Conservation (phyloP, 352 stramenopile genomes). For the Pythium diclinum region DNA sequence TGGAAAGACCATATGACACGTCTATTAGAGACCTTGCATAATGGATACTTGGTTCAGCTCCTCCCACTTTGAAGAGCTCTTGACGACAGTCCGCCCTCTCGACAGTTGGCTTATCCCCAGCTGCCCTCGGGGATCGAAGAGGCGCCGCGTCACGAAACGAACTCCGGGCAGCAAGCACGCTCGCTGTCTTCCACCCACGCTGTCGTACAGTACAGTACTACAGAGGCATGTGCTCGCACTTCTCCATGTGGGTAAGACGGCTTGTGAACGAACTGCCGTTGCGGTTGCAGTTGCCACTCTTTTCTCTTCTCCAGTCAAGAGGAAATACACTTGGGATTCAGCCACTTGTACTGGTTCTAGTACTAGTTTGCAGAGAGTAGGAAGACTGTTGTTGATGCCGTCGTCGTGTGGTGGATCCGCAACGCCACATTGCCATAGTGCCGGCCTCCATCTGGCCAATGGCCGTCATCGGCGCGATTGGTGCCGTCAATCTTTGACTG, state of each 20-base stretch:
- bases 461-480: background rate
- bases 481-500: background rate
- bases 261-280: background rate
- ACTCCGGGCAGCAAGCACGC: background rate
- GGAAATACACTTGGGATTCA: too few species aligned
- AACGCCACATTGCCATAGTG: background rate
- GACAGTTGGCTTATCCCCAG: background rate
- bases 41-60: background rate
- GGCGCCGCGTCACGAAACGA: background rate
- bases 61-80: background rate
- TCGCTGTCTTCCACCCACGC: background rate
- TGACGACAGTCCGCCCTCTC: background rate
- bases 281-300: background rate
- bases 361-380: background rate
- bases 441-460: background rate
- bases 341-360: too few species aligned
- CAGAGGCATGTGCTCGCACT: too few species aligned
- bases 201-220: background rate
- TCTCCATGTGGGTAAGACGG: background rate
- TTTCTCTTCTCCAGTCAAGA: too few species aligned
- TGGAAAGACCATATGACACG: background rate
- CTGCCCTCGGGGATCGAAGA: background rate
- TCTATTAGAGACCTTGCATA: background rate
- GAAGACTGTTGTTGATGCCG: background rate
- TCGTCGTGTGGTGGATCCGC: background rate